Base-by-base conservation (phyloP, 2,329 filamentous ascomycete species). In the Orbilia quercus region DNA sequence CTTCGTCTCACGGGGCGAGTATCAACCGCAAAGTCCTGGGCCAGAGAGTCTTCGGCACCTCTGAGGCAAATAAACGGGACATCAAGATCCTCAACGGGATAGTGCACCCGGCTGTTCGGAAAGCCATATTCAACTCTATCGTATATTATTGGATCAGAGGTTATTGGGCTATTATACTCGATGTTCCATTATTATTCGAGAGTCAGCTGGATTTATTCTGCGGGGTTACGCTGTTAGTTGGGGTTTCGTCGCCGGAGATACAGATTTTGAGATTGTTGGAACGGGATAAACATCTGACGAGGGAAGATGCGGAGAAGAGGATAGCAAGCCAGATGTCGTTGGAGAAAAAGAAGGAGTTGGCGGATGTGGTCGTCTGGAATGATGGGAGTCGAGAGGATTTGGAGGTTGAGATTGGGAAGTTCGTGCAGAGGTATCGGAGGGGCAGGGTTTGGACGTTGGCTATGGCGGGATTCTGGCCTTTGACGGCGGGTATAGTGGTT, bases 151-250 rank as follows among this genome's bases (percentile, higher is more conserved):
- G 96, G 79, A 63, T 95, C 12, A 82, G 82, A 0, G 94, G 95
- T 0, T 80, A 88, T 79, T 95, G 94, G 92, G 93, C 92, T 0
- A 92, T 96, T 2, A 90, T 99, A 36, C 84, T 98, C 14, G 95
- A 99, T 79, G 89, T 99, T 7, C 95, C 95, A 57, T 83, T 99
- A 60, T 84, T 99, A 44, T 97, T 97, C 78, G 95, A 99, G 84
- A 90, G 88, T 77, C 88, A 88, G 1, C 88, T 96, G 81, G 95
- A 99, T 80, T 83, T 88, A 42, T 87, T 96, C 76, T 97, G 93
- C 79, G 92, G 92, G 2, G 89, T 88, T 0, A 90, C 96, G 14
- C 82, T 96, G 72, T 92, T 99, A 0, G 94, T 98, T 1, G 92
- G 90, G 0, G 92, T 98, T 18, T 55, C 82, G 9, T 91, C 82